Conservation (phyloP, 148 eudicot species). For the Limonium bicolor region DNA sequence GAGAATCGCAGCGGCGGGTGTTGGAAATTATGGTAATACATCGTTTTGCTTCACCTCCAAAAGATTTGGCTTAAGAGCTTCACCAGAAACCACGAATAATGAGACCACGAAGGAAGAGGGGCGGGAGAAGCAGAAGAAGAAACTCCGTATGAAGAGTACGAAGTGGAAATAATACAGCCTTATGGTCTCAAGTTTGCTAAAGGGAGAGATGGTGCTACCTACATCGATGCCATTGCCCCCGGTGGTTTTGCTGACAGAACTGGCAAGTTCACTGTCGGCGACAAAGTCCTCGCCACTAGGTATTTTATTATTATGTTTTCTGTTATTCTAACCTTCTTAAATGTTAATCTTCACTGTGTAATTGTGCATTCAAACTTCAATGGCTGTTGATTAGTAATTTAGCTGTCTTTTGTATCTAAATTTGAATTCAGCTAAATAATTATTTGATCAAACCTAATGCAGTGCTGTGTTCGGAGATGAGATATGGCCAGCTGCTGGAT, state of each 20-base stretch:
- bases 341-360: not conserved
- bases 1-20: too few species aligned
- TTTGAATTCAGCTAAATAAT: not conserved
- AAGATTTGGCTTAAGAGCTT: too few species aligned
- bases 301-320: conserved; percentile 3
- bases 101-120: not conserved
- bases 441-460: conserved; percentile 9
- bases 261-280: conserved; percentile 75
- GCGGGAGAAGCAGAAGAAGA: conserved; percentile 12
- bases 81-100: too few species aligned
- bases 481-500: conserved; percentile 97
- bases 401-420: not conserved
- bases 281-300: conserved; percentile 89
- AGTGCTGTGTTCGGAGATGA: conserved; percentile 94
- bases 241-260: conserved; percentile 67
- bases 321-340: not conserved
- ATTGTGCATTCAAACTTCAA: not conserved
- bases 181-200: conserved; percentile 69
- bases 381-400: not conserved
- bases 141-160: conserved; percentile 49
- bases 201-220: conserved; percentile 88
- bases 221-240: conserved; percentile 86
- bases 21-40: too few species aligned
- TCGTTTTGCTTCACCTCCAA: too few species aligned
- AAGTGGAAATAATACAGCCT: conserved; percentile 73